A percentile compares a stretch with the other conserved stretches of the same genome.
phyloP scores from a whole-genome alignment of 2,329 filamentous ascomycete genomes.

The Fusarium tuaranense region DNA sequence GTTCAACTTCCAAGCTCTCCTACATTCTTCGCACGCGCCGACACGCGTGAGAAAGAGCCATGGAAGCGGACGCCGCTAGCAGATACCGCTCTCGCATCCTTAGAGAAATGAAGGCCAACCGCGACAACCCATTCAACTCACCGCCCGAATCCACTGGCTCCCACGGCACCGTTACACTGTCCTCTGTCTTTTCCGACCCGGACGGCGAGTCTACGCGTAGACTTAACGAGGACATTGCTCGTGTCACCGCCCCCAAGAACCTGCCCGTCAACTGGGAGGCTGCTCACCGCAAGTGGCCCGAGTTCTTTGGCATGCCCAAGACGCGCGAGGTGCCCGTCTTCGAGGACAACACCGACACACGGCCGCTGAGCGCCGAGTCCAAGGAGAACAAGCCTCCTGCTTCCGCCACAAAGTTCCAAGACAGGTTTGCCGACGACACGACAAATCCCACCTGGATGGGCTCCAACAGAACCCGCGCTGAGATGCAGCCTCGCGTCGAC shows the following conservation, averaged over 20 bases:
- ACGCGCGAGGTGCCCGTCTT: slow-evolving; percentile 42
- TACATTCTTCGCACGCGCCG: slow-evolving; percentile 27
- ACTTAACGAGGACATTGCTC: slow-evolving; percentile 62
- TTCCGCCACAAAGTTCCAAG: slow-evolving; percentile 48
- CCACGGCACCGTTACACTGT: slow-evolving; percentile 67
- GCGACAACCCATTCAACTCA: slow-evolving; percentile 68
- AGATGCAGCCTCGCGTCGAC: slow-evolving; percentile 67
- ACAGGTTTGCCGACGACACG: slow-evolving; percentile 56
- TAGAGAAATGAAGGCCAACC: slow-evolving; percentile 64
- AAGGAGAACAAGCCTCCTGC: slow-evolving; percentile 61
- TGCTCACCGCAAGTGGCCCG: slow-evolving; percentile 64
- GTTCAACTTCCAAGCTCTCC: slow-evolving; percentile 36
- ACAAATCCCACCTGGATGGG: slow-evolving; percentile 55
- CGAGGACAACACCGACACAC: slow-evolving; percentile 51
- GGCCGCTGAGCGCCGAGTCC: slow-evolving; percentile 50
- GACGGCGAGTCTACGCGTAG: slow-evolving; percentile 66
- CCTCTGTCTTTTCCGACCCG: slow-evolving; percentile 64
- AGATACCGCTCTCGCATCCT: slow-evolving; percentile 62
- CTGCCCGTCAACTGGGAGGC: slow-evolving; percentile 58
- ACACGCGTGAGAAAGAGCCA: slow-evolving; percentile 47
- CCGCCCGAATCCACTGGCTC: slow-evolving; percentile 69
- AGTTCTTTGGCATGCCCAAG: slow-evolving; percentile 60
- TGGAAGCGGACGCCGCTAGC: slow-evolving; percentile 56
- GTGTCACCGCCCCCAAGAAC: slow-evolving; percentile 55
- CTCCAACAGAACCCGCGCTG: slow-evolving; percentile 57